Evolutionary conservation across 2,329 filamentous ascomycete genomes (phyloP).

Genomic region (Zymoseptoria brevis): DNA sequence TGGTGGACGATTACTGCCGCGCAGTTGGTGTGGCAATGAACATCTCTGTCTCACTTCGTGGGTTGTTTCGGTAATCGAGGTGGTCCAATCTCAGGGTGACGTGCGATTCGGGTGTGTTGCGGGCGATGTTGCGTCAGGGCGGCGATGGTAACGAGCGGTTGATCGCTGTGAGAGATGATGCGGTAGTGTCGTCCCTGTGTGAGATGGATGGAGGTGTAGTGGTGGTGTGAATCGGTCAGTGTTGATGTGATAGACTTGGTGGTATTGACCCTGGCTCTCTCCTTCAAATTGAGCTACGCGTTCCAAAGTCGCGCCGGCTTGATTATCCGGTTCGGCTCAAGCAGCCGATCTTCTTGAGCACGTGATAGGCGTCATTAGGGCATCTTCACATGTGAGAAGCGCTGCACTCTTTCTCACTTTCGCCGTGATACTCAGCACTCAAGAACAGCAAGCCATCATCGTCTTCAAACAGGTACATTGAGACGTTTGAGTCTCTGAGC

Average conservation of each 20-base stretch:
- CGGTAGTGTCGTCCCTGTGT: not conserved
- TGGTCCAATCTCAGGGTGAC: not conserved
- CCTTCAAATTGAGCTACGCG: not conserved
- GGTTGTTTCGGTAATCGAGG: not conserved
- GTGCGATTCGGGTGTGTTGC: not conserved
- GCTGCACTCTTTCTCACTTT: too few species aligned
- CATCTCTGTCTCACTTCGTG: conserved; percentile 1
- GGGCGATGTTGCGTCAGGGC: not conserved
- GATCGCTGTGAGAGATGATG: not conserved
- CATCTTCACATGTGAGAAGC: not conserved
- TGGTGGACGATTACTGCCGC: conserved; percentile 12
- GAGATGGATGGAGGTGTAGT: not conserved
- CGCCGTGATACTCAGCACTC: too few species aligned
- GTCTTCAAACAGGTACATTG: too few species aligned
- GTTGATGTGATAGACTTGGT: not conserved
- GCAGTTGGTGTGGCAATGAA: conserved; percentile 3
- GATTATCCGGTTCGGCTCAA: not conserved
- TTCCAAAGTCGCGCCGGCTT: not conserved
- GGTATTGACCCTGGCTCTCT: not conserved
- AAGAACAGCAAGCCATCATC: too few species aligned
- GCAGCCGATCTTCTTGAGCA: not conserved
- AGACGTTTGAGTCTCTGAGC: too few species aligned
- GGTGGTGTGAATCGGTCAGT: not conserved
- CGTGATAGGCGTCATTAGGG: not conserved
- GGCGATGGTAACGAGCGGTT: not conserved